Base-by-base conservation (phyloP, 768 basidiomycete genomes). In the Agaricus bisporus region DNA sequence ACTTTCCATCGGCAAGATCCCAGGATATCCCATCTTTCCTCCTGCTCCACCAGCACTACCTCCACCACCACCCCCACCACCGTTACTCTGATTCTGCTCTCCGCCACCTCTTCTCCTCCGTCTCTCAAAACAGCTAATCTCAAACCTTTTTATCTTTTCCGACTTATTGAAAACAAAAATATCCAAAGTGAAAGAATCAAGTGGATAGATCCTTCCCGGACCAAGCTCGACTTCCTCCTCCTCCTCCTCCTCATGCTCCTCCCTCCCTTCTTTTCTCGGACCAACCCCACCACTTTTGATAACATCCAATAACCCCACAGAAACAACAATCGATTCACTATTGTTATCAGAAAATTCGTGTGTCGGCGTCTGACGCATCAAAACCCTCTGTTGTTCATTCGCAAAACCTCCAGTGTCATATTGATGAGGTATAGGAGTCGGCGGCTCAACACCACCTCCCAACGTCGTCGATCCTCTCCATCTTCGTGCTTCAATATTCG, bases 161-260 rank as follows among this genome's bases (percentile, higher is more conserved):
- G 81, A 84, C 68, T 85, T 85, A 61, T 93, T 94, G 61, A 86
- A 92, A 51, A 93, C 88, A 60, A 94, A 93, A 2, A 93, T 85
- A 56, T 94, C 91, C 60, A 94, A 67, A 48, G 83, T 85, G 64
- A 94, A 94, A 47, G 77, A 72, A 60, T 89, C 83, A 25, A 86
- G 71, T 15, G 88, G 87, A 58, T 81, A 85, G 62, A 93, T 82
- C 68, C 73, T 81, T 56, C 69, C 75, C 32, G 66, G 66, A 35
- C 62, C 68, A 46, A 69, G 53, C 26, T 37, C 53, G 5, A 26
- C 15, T 39, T 17, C 18, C 17, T 46, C 44, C 15, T 46, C 22
- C 28, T 36, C 49, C 48, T 47, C 45, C 43, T 46, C 51, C 45
- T 56, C 57, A 1, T 46, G 45, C n/a, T 51, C 56, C 4, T 56